Base-by-base conservation (phyloP, 305 asterid genomes). In the Fraxinus velutina region DNA sequence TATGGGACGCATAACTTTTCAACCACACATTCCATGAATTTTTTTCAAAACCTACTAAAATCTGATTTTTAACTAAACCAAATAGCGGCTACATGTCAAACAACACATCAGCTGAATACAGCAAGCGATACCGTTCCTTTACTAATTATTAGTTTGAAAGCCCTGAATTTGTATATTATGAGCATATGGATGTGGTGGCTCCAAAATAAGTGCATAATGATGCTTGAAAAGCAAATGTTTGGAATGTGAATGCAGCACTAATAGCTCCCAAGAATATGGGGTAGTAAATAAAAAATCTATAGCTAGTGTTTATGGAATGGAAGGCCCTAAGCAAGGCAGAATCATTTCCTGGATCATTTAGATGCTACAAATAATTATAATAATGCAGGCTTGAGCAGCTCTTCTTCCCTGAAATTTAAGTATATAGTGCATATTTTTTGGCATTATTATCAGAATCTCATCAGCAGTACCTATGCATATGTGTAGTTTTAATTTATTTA, bases 361-460 rank as follows among this genome's bases (percentile, higher is more conserved):
- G 30, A 6, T 42, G 24, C 22, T 29, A 24, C 62, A 3, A 42
- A 36, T 29, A 66, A 72, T 44, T 64, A 19, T 75, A 37, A 13
- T 74, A 70, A 33, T 60, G 73, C 76, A 57, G 37, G 60, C 72
- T 76, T 32, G 64, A 6, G 73, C 12, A 47, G 68, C 57, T 73
- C 73, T 79, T 15, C 62, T 77, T 68, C 50, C 33, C 62, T 12
- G 64, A 15, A 15, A 73, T 42, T 12, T 30, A 30, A 15, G 36
- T 73, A 0, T 79, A 60, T 29, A 66, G 36, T 1, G 7, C 73
- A 66, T 60, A 33, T 17, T 52, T 75, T 78, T 68, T 13, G 75
- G 75, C 75, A 21, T 32, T 22, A 8, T 77, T 66, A 74, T 60
- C 72, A 70, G 62, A 79, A 77, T 64, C 60, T 77, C 80, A 81